Base-by-base conservation (phyloP, 768 basidiomycete genomes). In the Astraeus odoratus region DNA sequence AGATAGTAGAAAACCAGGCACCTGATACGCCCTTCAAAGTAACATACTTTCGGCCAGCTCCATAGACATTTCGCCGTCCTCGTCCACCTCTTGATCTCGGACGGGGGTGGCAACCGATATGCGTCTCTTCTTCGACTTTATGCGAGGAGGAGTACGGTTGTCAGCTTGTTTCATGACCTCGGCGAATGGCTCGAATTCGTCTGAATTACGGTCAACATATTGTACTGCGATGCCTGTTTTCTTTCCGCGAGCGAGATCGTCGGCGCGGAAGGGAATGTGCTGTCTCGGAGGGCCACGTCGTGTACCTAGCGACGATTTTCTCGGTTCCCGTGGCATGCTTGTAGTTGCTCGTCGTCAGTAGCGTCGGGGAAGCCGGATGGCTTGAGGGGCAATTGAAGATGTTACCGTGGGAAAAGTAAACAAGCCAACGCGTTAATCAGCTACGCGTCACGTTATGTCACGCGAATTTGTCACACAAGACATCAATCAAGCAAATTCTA, bases 121-220 rank as follows among this genome's bases (percentile, higher is more conserved):
- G 51, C 72, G 77, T 54, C 70, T 77, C 67, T 68, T 78, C 57
- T 66, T 70, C 4, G 63, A 65, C 54, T 77, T 77, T 16, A 75
- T 70, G 35, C 67, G 69, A 16, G 80, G 81, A 2, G 80, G 83
- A 4, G 80, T 73, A n/a, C 77, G 70, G 39, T 73, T 73, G 64
- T 84, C 83, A 2, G 75, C 83, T 55, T 85, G 83, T 41, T 74
- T 72, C 37, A 89, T 73, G 42, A 90, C 59, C 55, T 86, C 75
- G 44, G 83, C 84, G 60, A 89, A 89, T 0, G 80, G 82, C 60
- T 90, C 86, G 58, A 89, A 88, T 23, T 85, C 87, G 61, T 88
- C 87, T 20, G 84, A 84, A 58, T 77, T 78, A 52, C 78, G 80
- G 49, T 83, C 78, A 45, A 88, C 77, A 55, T 77, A 75, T 30